phyloP scores from a whole-genome alignment of 2,329 filamentous ascomycete species.

The Colletotrichum sp. region DNA sequence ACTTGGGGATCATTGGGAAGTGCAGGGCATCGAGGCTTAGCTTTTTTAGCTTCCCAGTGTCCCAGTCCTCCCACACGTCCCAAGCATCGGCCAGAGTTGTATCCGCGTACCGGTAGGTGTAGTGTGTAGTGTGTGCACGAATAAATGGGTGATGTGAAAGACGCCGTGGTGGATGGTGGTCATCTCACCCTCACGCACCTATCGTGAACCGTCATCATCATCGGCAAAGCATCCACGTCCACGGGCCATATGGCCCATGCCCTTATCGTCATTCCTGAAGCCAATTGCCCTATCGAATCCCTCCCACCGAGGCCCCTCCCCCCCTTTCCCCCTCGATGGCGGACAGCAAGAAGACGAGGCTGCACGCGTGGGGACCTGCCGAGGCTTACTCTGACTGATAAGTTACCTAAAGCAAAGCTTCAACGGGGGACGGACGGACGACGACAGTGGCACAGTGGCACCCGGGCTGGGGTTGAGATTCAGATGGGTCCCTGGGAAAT shows the following conservation, averaged over 20 bases:
- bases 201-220: not conserved
- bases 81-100: not conserved
- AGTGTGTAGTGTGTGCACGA: no score
- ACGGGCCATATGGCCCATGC: not conserved
- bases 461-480: not conserved
- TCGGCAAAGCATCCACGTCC: not conserved
- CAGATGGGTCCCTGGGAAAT: conserved; percentile 4
- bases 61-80: not conserved
- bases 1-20: not conserved
- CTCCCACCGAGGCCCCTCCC: not conserved
- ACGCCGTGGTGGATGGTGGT: not conserved
- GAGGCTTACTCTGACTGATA: not conserved
- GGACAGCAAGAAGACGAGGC: not conserved
- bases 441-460: not conserved
- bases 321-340: not conserved
- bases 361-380: not conserved
- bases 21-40: not conserved
- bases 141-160: not conserved
- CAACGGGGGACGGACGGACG: not conserved
- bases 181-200: not conserved
- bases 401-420: not conserved
- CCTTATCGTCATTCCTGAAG: not conserved
- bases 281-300: not conserved
- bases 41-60: not conserved
- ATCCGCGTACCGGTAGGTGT: not conserved